phyloP scores from a whole-genome alignment of 2,329 filamentous ascomycete species.

The Huntiella bhutanensis region DNA sequence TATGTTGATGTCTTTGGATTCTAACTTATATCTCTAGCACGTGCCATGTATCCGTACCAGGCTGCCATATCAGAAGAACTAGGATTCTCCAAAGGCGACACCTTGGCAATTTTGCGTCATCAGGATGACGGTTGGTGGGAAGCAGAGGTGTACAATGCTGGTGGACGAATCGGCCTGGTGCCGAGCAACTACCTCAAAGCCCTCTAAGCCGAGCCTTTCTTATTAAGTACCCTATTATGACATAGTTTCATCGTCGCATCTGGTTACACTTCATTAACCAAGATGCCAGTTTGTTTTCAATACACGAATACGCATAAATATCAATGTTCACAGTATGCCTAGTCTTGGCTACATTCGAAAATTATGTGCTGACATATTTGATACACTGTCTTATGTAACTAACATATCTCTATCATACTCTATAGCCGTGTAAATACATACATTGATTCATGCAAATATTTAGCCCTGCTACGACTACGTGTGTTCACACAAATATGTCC shows the following conservation, averaged over 20 bases:
- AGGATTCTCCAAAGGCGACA: conserved; percentile 79
- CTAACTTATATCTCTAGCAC: conserved; percentile 36
- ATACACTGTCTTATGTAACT: too few relatives aligned
- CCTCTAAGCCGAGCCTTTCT: background rate
- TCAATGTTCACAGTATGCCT: too few relatives aligned
- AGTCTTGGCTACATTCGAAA: too few relatives aligned
- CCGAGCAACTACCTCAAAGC: conserved; percentile 50
- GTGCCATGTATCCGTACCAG: conserved; percentile 83
- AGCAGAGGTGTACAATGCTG: conserved; percentile 65
- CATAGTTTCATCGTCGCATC: background rate
- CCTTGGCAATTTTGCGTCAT: conserved; percentile 68
- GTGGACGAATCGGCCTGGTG: conserved; percentile 40
- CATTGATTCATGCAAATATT: too few relatives aligned
- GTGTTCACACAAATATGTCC: too few relatives aligned
- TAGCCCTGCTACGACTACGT: too few relatives aligned
- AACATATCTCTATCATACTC: too few relatives aligned
- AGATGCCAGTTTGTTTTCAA: background rate
- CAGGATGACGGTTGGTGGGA: conserved; percentile 99
- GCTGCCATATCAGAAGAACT: conserved; percentile 92
- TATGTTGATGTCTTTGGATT: conserved; percentile 2
- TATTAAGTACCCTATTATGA: background rate
- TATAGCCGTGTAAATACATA: too few relatives aligned
- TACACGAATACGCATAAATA: too few relatives aligned
- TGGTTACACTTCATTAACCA: background rate
- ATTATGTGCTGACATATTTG: too few relatives aligned